Evolutionary conservation across 2,329 filamentous ascomycete species (phyloP).

Genomic region (Phialemoniopsis sp.): DNA sequence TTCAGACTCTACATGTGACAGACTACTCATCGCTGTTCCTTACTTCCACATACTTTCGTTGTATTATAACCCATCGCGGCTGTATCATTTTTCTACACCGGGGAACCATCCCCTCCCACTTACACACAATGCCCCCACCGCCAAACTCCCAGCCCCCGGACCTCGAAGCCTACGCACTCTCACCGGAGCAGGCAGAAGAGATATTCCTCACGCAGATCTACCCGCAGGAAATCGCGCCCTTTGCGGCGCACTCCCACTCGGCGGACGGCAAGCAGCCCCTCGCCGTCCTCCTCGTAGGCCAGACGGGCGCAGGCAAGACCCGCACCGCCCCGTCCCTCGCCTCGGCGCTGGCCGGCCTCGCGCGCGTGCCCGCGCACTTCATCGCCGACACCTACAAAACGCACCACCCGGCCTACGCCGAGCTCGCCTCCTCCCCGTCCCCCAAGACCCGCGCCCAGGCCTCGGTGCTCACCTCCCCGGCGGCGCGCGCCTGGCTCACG

Average conservation of each 20-base stretch:
- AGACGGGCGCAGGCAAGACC: conserved; percentile 44
- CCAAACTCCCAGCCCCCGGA: too few species aligned
- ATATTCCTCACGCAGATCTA: neutral
- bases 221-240: too few species aligned
- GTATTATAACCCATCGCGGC: too few species aligned
- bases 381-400: conserved; percentile 46
- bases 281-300: conserved; percentile 39
- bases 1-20: too few species aligned
- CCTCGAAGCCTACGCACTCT: neutral
- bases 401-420: conserved; percentile 37
- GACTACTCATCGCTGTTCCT: too few species aligned
- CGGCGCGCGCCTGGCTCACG: conserved; percentile 39
- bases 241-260: too few species aligned
- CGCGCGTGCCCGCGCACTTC: conserved; percentile 28
- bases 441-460: conserved; percentile 22
- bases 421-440: conserved; percentile 16
- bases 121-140: too few species aligned
- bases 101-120: too few species aligned
- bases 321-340: conserved; percentile 33
- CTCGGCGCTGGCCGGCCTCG: conserved; percentile 18
- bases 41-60: too few species aligned
- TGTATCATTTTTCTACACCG: too few species aligned
- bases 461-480: conserved; percentile 29
- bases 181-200: neutral
- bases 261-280: conserved; percentile 21